These are phyloP conservation scores for Cyclospora cayetanensis DNA, from an alignment of 169 alveolate species.

Conservation along the genomic window DNA sequence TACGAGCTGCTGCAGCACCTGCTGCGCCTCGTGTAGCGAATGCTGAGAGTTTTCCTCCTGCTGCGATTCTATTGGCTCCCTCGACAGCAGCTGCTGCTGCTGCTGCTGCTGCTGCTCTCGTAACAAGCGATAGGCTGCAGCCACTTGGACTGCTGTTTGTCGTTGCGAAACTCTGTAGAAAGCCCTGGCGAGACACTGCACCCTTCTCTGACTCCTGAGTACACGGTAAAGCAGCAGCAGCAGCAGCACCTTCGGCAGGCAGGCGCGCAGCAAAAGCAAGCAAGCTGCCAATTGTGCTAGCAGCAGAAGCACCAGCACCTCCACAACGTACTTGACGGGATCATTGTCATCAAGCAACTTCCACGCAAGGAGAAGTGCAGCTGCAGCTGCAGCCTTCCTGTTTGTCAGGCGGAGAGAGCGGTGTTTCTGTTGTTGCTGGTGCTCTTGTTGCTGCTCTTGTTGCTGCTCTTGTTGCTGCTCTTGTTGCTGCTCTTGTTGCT, in stretches of 20 bases:
- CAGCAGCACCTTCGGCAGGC: background rate
- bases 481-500: slow-evolving; percentile 23
- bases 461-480: slow-evolving; percentile 29
- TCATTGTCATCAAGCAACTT: background rate
- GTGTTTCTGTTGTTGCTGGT: slow-evolving; percentile 9
- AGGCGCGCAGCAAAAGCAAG: background rate
- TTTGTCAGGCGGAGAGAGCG: background rate
- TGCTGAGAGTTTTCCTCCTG: too few relatives aligned
- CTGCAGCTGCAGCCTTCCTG: too few relatives aligned
- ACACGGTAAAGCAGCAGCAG: background rate
- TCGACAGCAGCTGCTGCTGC: background rate
- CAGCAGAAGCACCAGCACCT: background rate
- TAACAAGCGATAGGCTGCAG: background rate
- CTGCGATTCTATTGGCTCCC: too few relatives aligned
- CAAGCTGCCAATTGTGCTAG: background rate
- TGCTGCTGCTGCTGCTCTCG: background rate
- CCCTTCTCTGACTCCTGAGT: background rate
- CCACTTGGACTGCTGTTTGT: background rate
- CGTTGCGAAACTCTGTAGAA: background rate
- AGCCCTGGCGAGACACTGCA: background rate
- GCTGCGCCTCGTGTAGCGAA: too few relatives aligned
- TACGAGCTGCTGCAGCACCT: background rate
- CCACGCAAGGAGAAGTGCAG: too few relatives aligned
- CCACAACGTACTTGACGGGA: background rate
- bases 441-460: slow-evolving; percentile 15